phyloP scores from a whole-genome alignment of 176 grass and related monocot genomes.

The Triticum aestivum region DNA sequence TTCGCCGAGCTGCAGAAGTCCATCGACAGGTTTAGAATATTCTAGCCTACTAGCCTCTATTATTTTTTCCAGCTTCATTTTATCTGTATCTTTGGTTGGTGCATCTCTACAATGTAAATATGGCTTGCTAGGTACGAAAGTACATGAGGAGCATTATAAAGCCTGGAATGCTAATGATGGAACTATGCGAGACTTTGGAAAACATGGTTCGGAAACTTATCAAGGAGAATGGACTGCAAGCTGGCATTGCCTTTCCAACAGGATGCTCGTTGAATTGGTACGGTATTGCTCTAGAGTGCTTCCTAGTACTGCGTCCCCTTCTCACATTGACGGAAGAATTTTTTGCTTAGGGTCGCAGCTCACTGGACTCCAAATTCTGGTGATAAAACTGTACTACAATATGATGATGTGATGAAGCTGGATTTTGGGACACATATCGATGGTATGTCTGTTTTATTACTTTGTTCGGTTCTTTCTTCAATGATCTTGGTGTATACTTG shows the following conservation, averaged over 20 bases:
- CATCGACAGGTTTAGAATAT: constrained; percentile 78
- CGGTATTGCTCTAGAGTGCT: constrained; percentile 3
- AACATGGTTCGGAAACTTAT: constrained; percentile 59
- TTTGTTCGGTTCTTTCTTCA: neutral
- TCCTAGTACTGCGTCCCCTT: neutral
- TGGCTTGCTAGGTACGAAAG: constrained; percentile 70
- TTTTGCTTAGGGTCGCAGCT: constrained; percentile 80
- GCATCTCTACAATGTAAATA: constrained; percentile 7
- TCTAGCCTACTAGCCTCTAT: neutral
- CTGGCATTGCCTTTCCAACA: constrained; percentile 63
- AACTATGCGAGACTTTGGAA: constrained; percentile 74
- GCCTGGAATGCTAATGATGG: constrained; percentile 95
- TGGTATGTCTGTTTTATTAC: constrained; percentile 49
- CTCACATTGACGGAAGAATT: constrained; percentile 7
- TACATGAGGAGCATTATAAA: constrained; percentile 92
- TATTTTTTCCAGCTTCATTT: constrained; percentile 8
- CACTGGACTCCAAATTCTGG: constrained; percentile 99
- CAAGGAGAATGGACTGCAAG: constrained; percentile 62
- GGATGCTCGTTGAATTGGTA: constrained; percentile 63
- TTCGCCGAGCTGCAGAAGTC: constrained; percentile 96
- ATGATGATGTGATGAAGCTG: constrained; percentile 99
- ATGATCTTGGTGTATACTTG: neutral
- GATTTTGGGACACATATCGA: constrained; percentile 99
- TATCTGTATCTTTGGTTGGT: constrained; percentile 16
- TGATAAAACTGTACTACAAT: constrained; percentile 91